A percentile compares a stretch with the other conserved stretches of the same genome.
Evolutionary conservation across 1,284 basidiomycete species (phyloP).

Genomic region (Naganishia sp.): DNA sequence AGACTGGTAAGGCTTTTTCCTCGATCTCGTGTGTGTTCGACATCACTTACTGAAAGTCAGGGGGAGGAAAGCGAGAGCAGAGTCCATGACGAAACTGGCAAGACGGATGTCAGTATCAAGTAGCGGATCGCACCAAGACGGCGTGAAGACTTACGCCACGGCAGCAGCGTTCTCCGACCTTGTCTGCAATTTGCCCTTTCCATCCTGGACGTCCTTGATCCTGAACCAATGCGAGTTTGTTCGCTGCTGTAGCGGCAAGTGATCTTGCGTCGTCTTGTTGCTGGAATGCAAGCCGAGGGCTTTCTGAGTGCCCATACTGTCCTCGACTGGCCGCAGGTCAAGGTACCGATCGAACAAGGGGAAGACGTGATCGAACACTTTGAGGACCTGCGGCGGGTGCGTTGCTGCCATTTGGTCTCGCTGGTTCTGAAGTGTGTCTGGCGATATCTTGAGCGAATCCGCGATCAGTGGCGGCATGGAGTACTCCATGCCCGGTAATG

Average conservation of each 20-base stretch:
- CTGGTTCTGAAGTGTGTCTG: conserved; percentile 9
- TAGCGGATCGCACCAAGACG: neutral
- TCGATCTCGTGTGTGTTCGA: neutral
- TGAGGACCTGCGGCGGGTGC: neutral
- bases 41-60: conserved; percentile 21
- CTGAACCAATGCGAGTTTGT: conserved; percentile 22
- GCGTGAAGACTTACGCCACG: conserved; percentile 3
- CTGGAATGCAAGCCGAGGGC: conserved; percentile 13
- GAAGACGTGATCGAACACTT: conserved; percentile 17
- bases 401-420: neutral
- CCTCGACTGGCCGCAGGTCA: conserved; percentile 4
- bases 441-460: neutral
- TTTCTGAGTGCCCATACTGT: conserved; percentile 15
- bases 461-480: conserved; percentile 3
- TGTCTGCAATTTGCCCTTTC: conserved; percentile 2
- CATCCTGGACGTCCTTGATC: conserved; percentile 7
- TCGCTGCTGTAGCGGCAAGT: conserved; percentile 5
- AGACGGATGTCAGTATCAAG: neutral
- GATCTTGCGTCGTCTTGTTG: conserved; percentile 7
- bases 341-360: conserved; percentile 21
- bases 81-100: conserved; percentile 18
- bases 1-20: neutral
- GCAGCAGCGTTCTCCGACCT: conserved; percentile 21
- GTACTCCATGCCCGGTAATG: conserved; percentile 2
- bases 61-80: conserved; percentile 19